These are phyloP conservation scores for Scolecobasidium constrictum DNA, from an alignment of 2,329 filamentous ascomycete species.

Conservation along the genomic window DNA sequence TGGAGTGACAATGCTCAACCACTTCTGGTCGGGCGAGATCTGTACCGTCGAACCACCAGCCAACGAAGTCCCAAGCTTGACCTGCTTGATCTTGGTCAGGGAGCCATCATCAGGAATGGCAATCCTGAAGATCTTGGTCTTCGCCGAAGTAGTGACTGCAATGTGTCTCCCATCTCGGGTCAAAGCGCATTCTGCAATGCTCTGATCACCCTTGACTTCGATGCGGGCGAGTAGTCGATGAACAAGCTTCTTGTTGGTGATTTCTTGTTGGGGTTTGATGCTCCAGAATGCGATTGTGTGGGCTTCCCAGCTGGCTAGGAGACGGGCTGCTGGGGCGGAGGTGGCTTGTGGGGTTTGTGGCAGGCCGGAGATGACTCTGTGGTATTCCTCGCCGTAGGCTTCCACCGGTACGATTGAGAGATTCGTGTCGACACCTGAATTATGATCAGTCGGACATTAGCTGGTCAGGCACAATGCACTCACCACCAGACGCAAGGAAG, in stretches of 20 bases:
- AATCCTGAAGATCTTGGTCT: conserved; percentile 69
- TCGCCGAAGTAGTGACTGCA: conserved; percentile 61
- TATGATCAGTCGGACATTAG: conserved; percentile 10
- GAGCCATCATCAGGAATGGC: conserved; percentile 17
- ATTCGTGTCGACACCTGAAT: conserved; percentile 67
- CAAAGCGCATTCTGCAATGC: conserved; percentile 65
- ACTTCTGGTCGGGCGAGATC: conserved; percentile 59
- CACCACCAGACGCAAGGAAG: conserved; percentile 84
- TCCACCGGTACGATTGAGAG: conserved; percentile 73
- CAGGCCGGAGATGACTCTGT: conserved; percentile 70
- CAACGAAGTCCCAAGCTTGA: conserved; percentile 44
- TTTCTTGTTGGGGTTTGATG: conserved; percentile 36
- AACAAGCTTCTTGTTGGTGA: conserved; percentile 26
- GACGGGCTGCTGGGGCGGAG: conserved; percentile 60
- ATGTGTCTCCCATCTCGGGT: conserved; percentile 63
- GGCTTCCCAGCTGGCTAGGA: conserved; percentile 89
- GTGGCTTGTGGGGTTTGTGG: conserved; percentile 66
- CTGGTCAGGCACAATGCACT: conserved; percentile 25
- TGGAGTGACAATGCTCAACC: conserved; percentile 48
- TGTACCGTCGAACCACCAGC: conserved; percentile 59
- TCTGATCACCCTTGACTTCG: conserved; percentile 54
- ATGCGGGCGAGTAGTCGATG: conserved; percentile 30
- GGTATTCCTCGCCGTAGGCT: conserved; percentile 67
- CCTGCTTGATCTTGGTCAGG: conserved; percentile 46
- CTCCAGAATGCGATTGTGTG: conserved; percentile 78